These are phyloP conservation scores for Recurvomyces mirabilis DNA, from an alignment of 495 filamentous ascomycete genomes.

Conservation along the genomic window DNA sequence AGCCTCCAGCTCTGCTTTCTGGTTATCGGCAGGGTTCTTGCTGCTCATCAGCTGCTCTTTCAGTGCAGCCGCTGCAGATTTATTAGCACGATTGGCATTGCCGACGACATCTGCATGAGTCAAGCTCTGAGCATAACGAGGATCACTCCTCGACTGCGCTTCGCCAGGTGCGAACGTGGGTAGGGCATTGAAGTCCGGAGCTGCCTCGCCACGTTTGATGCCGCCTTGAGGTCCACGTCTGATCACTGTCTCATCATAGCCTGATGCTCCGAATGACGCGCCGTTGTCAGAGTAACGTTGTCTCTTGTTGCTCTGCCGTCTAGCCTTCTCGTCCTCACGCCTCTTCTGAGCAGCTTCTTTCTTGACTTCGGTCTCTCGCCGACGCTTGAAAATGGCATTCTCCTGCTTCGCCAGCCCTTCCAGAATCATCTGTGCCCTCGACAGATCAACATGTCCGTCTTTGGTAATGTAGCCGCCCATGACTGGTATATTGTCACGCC, in stretches of 20 bases:
- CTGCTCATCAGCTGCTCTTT: slow-evolving; percentile 65
- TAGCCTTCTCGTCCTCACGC: slow-evolving; percentile 57
- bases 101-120: slow-evolving; percentile 22
- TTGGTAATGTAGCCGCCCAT: slow-evolving; percentile 96
- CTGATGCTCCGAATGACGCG: neutral
- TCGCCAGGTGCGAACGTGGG: slow-evolving; percentile 21
- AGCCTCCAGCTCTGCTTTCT: slow-evolving; percentile 17
- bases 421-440: slow-evolving; percentile 78
- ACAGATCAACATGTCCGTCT: slow-evolving; percentile 82
- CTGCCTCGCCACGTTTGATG: slow-evolving; percentile 12
- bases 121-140: slow-evolving; percentile 8
- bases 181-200: slow-evolving; percentile 22
- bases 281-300: slow-evolving; percentile 15
- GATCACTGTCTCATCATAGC: slow-evolving; percentile 19
- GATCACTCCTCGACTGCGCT: slow-evolving; percentile 18
- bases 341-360: slow-evolving; percentile 66
- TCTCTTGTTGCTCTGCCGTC: slow-evolving; percentile 40
- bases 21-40: slow-evolving; percentile 20
- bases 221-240: slow-evolving; percentile 16
- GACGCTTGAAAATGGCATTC: slow-evolving; percentile 80
- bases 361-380: slow-evolving; percentile 71
- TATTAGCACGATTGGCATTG: slow-evolving; percentile 77
- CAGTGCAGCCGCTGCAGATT: slow-evolving; percentile 81
- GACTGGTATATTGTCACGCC: slow-evolving; percentile 78
- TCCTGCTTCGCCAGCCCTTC: slow-evolving; percentile 87